Percentiles rank a stretch among this genome's conserved stretches.
Evolutionary conservation across 2,329 filamentous ascomycete species (phyloP).

Genomic region (Aspergillus pseudoterreus): DNA sequence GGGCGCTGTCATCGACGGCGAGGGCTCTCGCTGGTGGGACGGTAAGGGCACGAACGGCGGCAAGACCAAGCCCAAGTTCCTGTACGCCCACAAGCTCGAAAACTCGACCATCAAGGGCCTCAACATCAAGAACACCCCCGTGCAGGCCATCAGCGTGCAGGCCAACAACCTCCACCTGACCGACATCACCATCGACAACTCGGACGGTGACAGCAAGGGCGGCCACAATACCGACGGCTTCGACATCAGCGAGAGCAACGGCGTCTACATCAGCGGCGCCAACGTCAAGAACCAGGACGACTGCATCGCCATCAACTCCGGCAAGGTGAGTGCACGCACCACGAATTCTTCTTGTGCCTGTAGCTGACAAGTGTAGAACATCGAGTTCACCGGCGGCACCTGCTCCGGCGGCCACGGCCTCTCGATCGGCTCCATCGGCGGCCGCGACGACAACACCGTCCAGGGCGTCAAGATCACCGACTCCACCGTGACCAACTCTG

Average conservation of each 20-base stretch:
- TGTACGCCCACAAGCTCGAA: slow-evolving; percentile 43
- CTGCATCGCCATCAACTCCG: slow-evolving; percentile 58
- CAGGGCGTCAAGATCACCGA: slow-evolving; percentile 50
- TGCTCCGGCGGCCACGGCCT: slow-evolving; percentile 48
- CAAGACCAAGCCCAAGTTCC: slow-evolving; percentile 64
- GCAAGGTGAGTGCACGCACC: slow-evolving; percentile 30
- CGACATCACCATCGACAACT: slow-evolving; percentile 56
- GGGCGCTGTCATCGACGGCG: slow-evolving; percentile 54
- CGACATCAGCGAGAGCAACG: slow-evolving; percentile 38
- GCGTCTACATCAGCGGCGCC: slow-evolving; percentile 50
- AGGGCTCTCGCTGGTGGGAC: slow-evolving; percentile 60
- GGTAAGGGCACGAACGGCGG: slow-evolving; percentile 58
- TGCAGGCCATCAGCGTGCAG: slow-evolving; percentile 35
- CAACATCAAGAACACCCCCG: slow-evolving; percentile 35
- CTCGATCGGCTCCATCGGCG: slow-evolving; percentile 58
- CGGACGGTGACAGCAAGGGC: slow-evolving; percentile 46
- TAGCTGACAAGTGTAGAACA: slow-evolving; percentile 16
- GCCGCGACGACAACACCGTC: slow-evolving; percentile 54
- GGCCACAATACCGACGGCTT: slow-evolving; percentile 54
- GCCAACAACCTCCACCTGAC: slow-evolving; percentile 52
- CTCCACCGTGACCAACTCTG: slow-evolving; percentile 48
- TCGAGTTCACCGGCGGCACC: slow-evolving; percentile 26
- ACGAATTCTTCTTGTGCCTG: neutral
- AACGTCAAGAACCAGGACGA: slow-evolving; percentile 58
- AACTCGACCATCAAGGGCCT: slow-evolving; percentile 32